Percentiles rank a stretch among this genome's conserved stretches.
Evolutionary conservation across 352 stramenopile species (phyloP).

Genomic region (Phytophthora hibernalis): DNA sequence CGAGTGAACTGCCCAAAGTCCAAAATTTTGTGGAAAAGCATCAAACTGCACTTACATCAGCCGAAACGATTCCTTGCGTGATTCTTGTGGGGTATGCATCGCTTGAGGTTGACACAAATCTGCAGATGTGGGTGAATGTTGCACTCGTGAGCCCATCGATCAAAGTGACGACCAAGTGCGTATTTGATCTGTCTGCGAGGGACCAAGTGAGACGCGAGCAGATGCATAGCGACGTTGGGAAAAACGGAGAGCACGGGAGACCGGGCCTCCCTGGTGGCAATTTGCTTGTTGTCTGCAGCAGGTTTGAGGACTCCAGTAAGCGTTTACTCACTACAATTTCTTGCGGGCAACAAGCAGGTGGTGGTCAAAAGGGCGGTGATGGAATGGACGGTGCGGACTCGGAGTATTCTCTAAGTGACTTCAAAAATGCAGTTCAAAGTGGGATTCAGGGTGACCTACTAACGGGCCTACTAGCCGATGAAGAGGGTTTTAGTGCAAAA

Average conservation of each 20-base stretch:
- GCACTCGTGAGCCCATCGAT: slow-evolving; percentile 16
- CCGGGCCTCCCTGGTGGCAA: slow-evolving; percentile 28
- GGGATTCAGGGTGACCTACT: neutral
- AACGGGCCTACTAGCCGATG: neutral
- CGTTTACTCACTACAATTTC: slow-evolving; percentile 13
- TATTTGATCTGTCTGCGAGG: slow-evolving; percentile 15
- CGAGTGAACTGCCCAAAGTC: slow-evolving; percentile 9
- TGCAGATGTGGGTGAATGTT: slow-evolving; percentile 24
- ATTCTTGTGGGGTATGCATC: slow-evolving; percentile 23
- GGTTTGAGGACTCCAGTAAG: slow-evolving; percentile 4
- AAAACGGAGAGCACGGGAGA: slow-evolving; percentile 4
- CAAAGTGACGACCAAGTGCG: neutral
- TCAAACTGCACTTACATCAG: neutral
- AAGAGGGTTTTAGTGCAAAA: neutral
- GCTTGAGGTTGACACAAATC: slow-evolving; percentile 14
- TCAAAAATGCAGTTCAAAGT: neutral
- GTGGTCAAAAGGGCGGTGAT: slow-evolving; percentile 21
- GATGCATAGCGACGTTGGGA: neutral
- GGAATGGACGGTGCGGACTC: slow-evolving; percentile 18
- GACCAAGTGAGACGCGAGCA: slow-evolving; percentile 3
- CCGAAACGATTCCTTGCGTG: slow-evolving; percentile 9
- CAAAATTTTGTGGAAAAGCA: slow-evolving; percentile 22
- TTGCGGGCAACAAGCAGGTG: slow-evolving; percentile 9
- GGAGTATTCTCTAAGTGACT: neutral
- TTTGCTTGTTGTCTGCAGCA: slow-evolving; percentile 4